Base-by-base conservation (phyloP, 1,284 basidiomycete genomes). In the Ustilago nuda region DNA sequence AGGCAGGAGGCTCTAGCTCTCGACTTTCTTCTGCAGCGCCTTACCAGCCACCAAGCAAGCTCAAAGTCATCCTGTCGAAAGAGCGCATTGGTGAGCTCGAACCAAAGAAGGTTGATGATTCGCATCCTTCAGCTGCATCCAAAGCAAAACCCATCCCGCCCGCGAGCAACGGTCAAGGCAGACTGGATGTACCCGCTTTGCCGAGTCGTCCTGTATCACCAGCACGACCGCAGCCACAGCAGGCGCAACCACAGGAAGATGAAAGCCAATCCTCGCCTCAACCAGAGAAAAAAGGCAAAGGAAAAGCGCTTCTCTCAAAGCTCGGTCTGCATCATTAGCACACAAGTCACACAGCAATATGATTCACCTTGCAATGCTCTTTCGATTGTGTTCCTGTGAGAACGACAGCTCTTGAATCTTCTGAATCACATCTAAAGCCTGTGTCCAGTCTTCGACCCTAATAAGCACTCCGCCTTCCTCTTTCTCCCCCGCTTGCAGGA, bases 1-100 rank as follows among this genome's bases (percentile, higher is more conserved):
- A 17, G 1, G 11, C 50, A 2, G n/a, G 13, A 0, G 37, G 37
- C 12, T 17, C 52, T 0, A 27, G 12, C 11, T 19, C 37, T 4
- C 51, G 61, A 9, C 23, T 33, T 7, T 52, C 53, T 13, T 55
- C 59, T 7, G 35, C 37, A 13, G 13, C 48, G 8, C n/a, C 35
- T 0, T 73, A 76, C 23, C 19, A 55, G 46, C 76, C 76, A 9
- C 76, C 76, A 5, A 63, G 51, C 43, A 73, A 72, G 37, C 65
- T 79, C 56, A 67, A 65, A 43, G 61, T 79, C 35, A 55, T 67
- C 6, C 17, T 79, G 48, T 79, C 77, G 17, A 79, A 79, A 43
- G 73, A 76, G 59, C 19, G 77, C 12, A 76, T 79, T 6, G 52
- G 33, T 4, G 77, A 79, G 48, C 45, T 79, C 13, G 77, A 79